These are phyloP conservation scores for Angomonas ambiguus DNA, from an alignment of 208 protist genomes.

Conservation along the genomic window DNA sequence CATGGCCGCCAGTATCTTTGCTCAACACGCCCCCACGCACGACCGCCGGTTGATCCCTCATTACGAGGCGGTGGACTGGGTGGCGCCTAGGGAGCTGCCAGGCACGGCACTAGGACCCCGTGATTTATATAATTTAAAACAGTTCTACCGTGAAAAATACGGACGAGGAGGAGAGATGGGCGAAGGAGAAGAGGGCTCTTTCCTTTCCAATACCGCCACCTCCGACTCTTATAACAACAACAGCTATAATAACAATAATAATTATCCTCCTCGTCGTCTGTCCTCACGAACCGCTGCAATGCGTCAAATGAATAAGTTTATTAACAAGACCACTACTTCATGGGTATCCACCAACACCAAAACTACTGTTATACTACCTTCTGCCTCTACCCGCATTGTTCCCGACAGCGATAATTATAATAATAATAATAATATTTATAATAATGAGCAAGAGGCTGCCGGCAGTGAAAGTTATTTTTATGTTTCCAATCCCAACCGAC, in stretches of 20 bases:
- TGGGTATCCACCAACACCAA: slow-evolving; percentile 57
- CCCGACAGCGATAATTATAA: not conserved
- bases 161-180: not conserved
- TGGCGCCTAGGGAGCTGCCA: not conserved
- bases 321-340: slow-evolving; percentile 29
- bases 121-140: not conserved
- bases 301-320: slow-evolving; percentile 24
- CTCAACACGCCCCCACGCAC: not conserved
- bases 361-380: slow-evolving; percentile 44
- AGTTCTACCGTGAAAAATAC: not conserved
- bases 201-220: not conserved
- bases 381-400: slow-evolving; percentile 24
- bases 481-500: not conserved
- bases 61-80: not conserved
- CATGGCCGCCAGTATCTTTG: too few relatives aligned
- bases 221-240: not conserved
- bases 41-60: slow-evolving; percentile 1
- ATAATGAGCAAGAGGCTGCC: too few relatives aligned
- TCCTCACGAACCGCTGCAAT: not conserved
- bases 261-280: not conserved
- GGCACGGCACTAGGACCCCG: not conserved
- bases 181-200: not conserved
- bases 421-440: slow-evolving; percentile 10
- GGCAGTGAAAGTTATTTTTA: too few relatives aligned
- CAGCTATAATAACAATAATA: not conserved